Conservation (phyloP, 371 early-diverging fungal genomes). For the Basidiobolus meristosporus region DNA sequence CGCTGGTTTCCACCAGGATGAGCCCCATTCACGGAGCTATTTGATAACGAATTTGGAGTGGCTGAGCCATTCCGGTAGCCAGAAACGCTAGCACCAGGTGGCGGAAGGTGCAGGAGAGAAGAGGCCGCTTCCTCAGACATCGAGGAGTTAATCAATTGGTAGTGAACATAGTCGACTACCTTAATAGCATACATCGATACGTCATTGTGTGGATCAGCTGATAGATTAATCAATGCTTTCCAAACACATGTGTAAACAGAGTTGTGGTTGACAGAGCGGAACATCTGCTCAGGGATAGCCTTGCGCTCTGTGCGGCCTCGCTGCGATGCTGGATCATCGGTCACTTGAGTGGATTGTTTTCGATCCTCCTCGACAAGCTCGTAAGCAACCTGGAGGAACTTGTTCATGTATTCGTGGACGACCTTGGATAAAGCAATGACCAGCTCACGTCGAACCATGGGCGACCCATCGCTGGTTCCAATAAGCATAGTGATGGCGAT, state of each 20-base stretch:
- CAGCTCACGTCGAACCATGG: slow-evolving; percentile 64
- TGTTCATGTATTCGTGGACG: slow-evolving; percentile 29
- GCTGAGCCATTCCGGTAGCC: slow-evolving; percentile 3
- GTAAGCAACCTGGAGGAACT: slow-evolving; percentile 39
- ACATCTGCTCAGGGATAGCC: too few species aligned
- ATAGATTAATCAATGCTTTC: slow-evolving; percentile 57
- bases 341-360: slow-evolving; percentile 5
- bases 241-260: slow-evolving; percentile 44
- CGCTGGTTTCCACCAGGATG: slow-evolving; percentile 3
- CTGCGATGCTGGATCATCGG: slow-evolving; percentile 13
- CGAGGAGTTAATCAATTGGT: too few species aligned
- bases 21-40: slow-evolving; percentile 5
- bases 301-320: too few species aligned
- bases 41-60: slow-evolving; percentile 2
- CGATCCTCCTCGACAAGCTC: slow-evolving; percentile 42
- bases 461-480: slow-evolving; percentile 54
- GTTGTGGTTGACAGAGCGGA: too few species aligned
- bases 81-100: slow-evolving; percentile 1
- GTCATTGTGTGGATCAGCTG: slow-evolving; percentile 56
- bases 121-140: too few species aligned
- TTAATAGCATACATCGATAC: slow-evolving; percentile 36
- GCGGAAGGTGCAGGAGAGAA: slow-evolving; percentile 10
- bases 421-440: slow-evolving; percentile 48
- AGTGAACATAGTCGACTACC: slow-evolving; percentile 52
- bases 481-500: slow-evolving; percentile 38